Base-by-base conservation (phyloP, 2,329 filamentous ascomycete genomes). In the Penicillium corylophilum region DNA sequence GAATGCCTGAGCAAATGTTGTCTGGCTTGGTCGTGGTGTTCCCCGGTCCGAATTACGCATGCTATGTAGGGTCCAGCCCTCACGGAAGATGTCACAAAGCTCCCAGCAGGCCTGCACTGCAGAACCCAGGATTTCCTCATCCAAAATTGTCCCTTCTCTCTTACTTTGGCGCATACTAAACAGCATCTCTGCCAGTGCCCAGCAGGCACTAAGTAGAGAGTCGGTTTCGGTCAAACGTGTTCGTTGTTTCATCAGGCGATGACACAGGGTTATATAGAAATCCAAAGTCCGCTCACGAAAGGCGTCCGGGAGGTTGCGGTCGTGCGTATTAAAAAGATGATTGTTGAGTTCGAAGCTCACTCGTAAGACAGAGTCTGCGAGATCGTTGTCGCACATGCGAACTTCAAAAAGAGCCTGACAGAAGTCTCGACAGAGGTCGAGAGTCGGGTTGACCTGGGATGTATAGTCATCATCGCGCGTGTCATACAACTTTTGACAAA, bases 311-410 rank as follows among this genome's bases (percentile, higher is more conserved):
- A 96, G 77, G 48, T 83, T 86, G 28, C 88, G 84, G 67, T 95
- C 90, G 64, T 96, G 90, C 1, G 90, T 92, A 66, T 93, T 96
- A 74, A 93, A 96, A 2, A 97, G 79, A 70, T 97, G 92, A 63
- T 95, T 96, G 73, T 95, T 96, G 22, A 96, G 79, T 73, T 96
- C 93, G 67, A 96, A 96, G 74, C 90, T 96, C 59, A 96, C 92
- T 43, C 93, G 82, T 42, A 97, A 74, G 13, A 96, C 87, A 0
- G 92, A 95, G 70, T 97, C 93, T 0, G 88, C 83, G 1, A 84
- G 76, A 64, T 94, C 90, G 56, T 95, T 88, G 46, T 87, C 85
- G 57, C 85, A 85, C 53, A 87, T 82, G 35, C 92, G 82, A 16
- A 93, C 86, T 65, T 96, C 92, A 64, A 96, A 97, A 10, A 96